Base-by-base conservation (phyloP, 1,284 basidiomycete species). In the Irpex sp. region DNA sequence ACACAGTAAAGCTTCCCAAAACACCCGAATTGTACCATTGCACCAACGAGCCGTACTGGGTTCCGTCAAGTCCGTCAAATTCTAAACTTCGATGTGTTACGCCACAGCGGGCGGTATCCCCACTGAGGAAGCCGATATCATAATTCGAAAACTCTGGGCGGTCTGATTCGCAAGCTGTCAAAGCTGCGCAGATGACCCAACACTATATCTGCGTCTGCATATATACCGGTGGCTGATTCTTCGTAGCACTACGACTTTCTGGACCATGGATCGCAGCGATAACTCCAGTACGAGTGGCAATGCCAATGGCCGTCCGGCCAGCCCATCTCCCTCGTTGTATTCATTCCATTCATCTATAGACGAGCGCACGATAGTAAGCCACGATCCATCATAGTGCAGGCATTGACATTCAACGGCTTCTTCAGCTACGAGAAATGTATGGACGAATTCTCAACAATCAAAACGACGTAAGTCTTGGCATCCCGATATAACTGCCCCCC, bases 261-360 rank as follows among this genome's bases (percentile, higher is more conserved):
- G 13, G 11, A 31, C 59, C 55, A 60, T 62, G 58, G 60, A 64
- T 34, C 66, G 64, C 19, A 49, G 21, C 11, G 67, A 71, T 52
- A 64, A 70, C 15, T 56, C 34, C 36, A 54, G 67, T 51, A 2
- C 40, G 26, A 26, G 26, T 26, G 26, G 26, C 40, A 44, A 44
- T 15, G 40, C 11, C 40, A 66, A 62, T 31, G 62, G 21, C 7
- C 67, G 70, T 37, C 66, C 66, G 6, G 67, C 62, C 1, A 76
- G 74, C 55, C 74, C 74, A 15, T 73, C 74, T 2, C 75, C 75
- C 9, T 76, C 74, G 0, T 58, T 76, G 2, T 76, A 77, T 61
- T 76, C 75, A 1, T 75, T 75, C 63, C 66, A 71, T 55, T 71
- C 74, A 15, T 76, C 75, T 2, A 65, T 76, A 17, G 75, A 76